phyloP scores from a whole-genome alignment of 2,329 filamentous ascomycete species.

The Verticillium nubilum region DNA sequence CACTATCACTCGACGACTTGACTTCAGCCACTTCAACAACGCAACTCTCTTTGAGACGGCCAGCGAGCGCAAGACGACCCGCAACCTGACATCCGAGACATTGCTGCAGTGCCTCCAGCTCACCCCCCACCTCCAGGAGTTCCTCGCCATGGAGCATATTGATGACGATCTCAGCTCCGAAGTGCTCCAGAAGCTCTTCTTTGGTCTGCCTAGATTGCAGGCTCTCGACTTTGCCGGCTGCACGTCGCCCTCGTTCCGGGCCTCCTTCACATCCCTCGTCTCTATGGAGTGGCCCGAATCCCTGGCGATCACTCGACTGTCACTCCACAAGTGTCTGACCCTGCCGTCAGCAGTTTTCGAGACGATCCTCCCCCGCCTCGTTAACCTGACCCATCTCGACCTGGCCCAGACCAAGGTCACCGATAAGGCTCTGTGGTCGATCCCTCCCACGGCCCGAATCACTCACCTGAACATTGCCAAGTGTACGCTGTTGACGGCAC shows the following conservation, averaged over 20 bases:
- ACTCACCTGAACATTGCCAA: slow-evolving; percentile 76
- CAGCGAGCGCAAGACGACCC: slow-evolving; percentile 67
- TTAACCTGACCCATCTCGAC: slow-evolving; percentile 69
- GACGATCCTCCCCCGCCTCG: slow-evolving; percentile 63
- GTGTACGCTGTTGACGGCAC: slow-evolving; percentile 64
- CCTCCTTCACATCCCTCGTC: slow-evolving; percentile 53
- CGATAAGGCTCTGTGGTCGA: slow-evolving; percentile 62
- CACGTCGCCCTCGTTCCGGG: slow-evolving; percentile 62
- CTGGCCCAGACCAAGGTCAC: slow-evolving; percentile 74
- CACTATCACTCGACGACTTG: slow-evolving; percentile 69
- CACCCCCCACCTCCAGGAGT: slow-evolving; percentile 70
- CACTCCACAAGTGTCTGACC: slow-evolving; percentile 73
- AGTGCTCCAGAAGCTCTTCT: slow-evolving; percentile 67
- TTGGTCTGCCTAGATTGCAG: slow-evolving; percentile 56
- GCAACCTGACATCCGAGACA: slow-evolving; percentile 70
- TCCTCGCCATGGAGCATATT: slow-evolving; percentile 74
- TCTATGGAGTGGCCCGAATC: slow-evolving; percentile 44
- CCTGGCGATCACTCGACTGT: slow-evolving; percentile 61
- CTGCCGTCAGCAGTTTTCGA: slow-evolving; percentile 64
- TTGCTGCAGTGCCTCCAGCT: slow-evolving; percentile 66
- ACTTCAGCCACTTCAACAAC: slow-evolving; percentile 84
- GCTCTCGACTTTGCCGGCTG: slow-evolving; percentile 76
- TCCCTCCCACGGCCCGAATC: slow-evolving; percentile 65
- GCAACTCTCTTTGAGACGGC: slow-evolving; percentile 70
- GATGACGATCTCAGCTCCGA: slow-evolving; percentile 67